A percentile compares a stretch with the other conserved stretches of the same genome.
phyloP scores from a whole-genome alignment of 306 rosid genomes.

The Trichosanthes cucumerina region DNA sequence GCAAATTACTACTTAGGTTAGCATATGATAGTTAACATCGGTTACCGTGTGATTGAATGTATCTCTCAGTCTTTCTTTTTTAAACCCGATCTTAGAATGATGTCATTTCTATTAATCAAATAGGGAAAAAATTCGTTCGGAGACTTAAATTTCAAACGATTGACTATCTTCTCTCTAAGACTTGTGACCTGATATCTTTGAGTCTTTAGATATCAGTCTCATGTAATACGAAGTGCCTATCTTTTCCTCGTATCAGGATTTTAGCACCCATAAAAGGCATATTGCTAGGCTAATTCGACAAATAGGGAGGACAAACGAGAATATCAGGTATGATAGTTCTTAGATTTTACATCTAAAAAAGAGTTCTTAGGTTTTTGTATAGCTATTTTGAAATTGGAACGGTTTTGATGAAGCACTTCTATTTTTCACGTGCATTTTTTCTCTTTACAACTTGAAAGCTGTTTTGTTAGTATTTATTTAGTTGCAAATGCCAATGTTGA shows the following conservation, averaged over 20 bases:
- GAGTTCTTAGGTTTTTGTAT: not conserved
- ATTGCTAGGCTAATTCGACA: constrained; percentile 52
- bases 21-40: not conserved
- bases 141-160: not conserved
- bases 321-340: constrained; percentile 39
- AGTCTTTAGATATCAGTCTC: constrained; percentile 1
- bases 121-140: not conserved
- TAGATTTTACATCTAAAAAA: not conserved
- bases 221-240: constrained; percentile 8
- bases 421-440: not conserved
- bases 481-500: not conserved
- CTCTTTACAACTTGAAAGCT: not conserved
- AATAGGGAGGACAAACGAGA: constrained; percentile 56
- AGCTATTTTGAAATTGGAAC: not conserved
- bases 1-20: not conserved
- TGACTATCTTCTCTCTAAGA: not conserved
- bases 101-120: not conserved
- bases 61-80: not conserved
- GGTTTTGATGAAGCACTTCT: not conserved
- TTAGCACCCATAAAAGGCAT: constrained; percentile 39
- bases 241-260: constrained; percentile 38
- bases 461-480: not conserved
- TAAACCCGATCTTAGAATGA: not conserved
- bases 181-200: not conserved
- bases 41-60: not conserved